A percentile compares a stretch with the other conserved stretches of the same genome.
Evolutionary conservation across 805 yeast genomes (phyloP).

Genomic region (Jamesozyma rosinii): DNA sequence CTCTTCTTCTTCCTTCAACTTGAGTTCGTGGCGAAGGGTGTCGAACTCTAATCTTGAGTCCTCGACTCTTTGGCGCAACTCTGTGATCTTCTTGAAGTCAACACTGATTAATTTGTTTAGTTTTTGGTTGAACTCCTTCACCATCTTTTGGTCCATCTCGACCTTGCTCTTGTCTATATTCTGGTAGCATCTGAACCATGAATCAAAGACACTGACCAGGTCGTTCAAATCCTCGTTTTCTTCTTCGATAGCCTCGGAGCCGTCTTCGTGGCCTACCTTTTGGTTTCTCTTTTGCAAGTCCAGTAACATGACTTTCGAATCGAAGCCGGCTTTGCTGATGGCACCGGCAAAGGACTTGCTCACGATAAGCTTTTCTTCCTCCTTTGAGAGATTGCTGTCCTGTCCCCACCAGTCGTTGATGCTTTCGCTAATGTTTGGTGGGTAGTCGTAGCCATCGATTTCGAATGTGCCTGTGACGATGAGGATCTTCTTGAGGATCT

Average conservation of each 20-base stretch:
- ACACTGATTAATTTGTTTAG: constrained; percentile 44
- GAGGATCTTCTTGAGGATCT: constrained; percentile 46
- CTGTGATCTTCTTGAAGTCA: constrained; percentile 52
- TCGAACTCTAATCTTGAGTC: constrained; percentile 63
- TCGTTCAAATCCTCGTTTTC: constrained; percentile 45
- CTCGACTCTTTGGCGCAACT: constrained; percentile 60
- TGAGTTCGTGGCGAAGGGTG: constrained; percentile 52
- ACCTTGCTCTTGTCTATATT: constrained; percentile 60
- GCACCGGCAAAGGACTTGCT: constrained; percentile 74
- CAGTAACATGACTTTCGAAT: constrained; percentile 39
- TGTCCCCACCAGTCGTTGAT: constrained; percentile 44
- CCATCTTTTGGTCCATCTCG: constrained; percentile 58
- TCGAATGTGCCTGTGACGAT: constrained; percentile 54
- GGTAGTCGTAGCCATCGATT: constrained; percentile 72
- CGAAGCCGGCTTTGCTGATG: constrained; percentile 46
- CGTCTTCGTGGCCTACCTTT: constrained; percentile 21
- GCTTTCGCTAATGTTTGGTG: constrained; percentile 67
- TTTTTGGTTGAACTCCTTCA: constrained; percentile 49
- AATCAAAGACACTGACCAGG: constrained; percentile 34
- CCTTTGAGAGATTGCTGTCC: constrained; percentile 2
- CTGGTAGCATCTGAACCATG: constrained; percentile 45
- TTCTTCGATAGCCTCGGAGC: constrained; percentile 28
- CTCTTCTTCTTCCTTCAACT: constrained; percentile 22
- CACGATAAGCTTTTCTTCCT: constrained; percentile 16
- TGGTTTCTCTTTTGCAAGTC: constrained; percentile 17